Base-by-base conservation (phyloP, 106 monocot species). In the Gastrodia elata region DNA sequence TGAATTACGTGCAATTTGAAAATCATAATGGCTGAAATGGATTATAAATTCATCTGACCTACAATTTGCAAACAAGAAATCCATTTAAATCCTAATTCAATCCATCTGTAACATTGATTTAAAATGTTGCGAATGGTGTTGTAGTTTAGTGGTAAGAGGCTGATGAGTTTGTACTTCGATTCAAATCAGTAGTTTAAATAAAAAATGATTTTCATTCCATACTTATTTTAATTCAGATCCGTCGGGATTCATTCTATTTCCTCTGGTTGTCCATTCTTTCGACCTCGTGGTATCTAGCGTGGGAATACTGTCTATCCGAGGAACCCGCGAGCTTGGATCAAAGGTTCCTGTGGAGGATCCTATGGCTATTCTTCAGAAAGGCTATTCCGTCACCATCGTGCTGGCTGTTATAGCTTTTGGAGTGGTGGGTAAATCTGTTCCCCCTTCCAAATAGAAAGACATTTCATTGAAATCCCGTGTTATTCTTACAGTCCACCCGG, bases 171-270 rank as follows among this genome's bases (percentile, higher is more conserved):
- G n/a, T n/a, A n/a, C n/a, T n/a, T n/a, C n/a, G n/a, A n/a, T n/a
- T n/a, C n/a, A n/a, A n/a, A n/a, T n/a, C n/a, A n/a, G n/a, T n/a
- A n/a, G n/a, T n/a, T n/a, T n/a, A n/a, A n/a, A n/a, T n/a, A n/a
- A n/a, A n/a, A n/a, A n/a, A n/a, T n/a, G n/a, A n/a, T n/a, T n/a
- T n/a, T n/a, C n/a, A n/a, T n/a, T n/a, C n/a, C n/a, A n/a, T n/a
- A n/a, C n/a, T n/a, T n/a, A n/a, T n/a, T n/a, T n/a, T n/a, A 40
- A 25, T 84, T 68, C 97, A 97, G 97, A 97, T 93, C 97, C 97
- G 42, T 82, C 97, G 68, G 92, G 92, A 25, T 97, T 97, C 80
- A 93, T 97, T 48, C 74, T 97, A 52, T 97, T 97, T 78, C 97
- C 97, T 65, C 86, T 98, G 79, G 97, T 98, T 52, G 86, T 98